Evolutionary conservation across 768 basidiomycete species (phyloP).

Genomic region (Hypsizygus marmoreus): DNA sequence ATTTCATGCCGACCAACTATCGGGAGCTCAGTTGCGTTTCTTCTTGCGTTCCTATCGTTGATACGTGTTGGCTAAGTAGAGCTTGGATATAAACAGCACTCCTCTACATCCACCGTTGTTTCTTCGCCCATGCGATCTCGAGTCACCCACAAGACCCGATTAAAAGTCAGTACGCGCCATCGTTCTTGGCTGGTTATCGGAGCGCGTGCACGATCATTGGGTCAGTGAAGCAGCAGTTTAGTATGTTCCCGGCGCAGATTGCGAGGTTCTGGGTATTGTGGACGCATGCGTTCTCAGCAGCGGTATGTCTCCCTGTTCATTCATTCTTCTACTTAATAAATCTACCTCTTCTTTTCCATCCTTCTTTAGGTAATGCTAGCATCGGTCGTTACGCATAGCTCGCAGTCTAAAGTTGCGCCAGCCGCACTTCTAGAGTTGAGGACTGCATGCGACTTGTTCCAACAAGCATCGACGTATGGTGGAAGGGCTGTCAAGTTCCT

Average conservation of each 20-base stretch:
- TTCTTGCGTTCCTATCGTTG: neutral
- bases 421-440: conserved; percentile 71
- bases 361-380: conserved; percentile 66
- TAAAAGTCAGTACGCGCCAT: conserved; percentile 65
- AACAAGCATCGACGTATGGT: conserved; percentile 59
- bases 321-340: neutral
- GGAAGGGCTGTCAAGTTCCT: conserved; percentile 73
- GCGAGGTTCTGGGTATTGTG: conserved; percentile 72
- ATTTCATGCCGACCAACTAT: conserved; percentile 78
- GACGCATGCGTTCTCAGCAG: conserved; percentile 71
- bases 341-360: conserved; percentile 8
- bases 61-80: no score
- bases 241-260: conserved; percentile 56
- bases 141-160: conserved; percentile 69
- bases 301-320: conserved; percentile 40
- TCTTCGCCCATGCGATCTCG: conserved; percentile 72
- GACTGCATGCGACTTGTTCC: conserved; percentile 64
- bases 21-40: conserved; percentile 55
- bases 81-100: conserved; percentile 46
- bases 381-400: conserved; percentile 73
- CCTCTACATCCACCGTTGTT: conserved; percentile 73
- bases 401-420: conserved; percentile 66
- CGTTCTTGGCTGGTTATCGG: conserved; percentile 68
- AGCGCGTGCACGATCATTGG: conserved; percentile 62
- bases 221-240: conserved; percentile 50